Evolutionary conservation across 192 early-diverging fungal species (phyloP).

Genomic region (Entomortierella lignicola): DNA sequence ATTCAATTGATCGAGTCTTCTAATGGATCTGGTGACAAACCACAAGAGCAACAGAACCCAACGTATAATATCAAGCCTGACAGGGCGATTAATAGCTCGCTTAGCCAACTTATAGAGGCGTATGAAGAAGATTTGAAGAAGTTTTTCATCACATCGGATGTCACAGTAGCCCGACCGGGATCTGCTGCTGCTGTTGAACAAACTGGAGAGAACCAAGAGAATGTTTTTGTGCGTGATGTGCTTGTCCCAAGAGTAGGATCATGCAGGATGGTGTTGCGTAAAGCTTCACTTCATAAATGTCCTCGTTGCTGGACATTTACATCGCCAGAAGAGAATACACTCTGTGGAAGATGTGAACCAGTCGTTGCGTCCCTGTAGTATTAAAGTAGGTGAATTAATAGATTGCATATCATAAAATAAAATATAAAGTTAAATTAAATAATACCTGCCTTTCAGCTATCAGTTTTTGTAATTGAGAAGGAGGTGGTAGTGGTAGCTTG

Average conservation of each 20-base stretch:
- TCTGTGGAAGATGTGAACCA: slow-evolving; percentile 72
- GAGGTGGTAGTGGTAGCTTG: no score
- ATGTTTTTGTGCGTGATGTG: slow-evolving; percentile 20
- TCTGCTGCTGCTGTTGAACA: neutral
- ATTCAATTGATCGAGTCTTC: slow-evolving; percentile 33
- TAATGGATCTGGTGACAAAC: neutral
- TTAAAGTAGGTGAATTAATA: neutral
- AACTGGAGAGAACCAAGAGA: neutral
- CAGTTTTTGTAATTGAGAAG: no score
- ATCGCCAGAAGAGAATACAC: slow-evolving; percentile 53
- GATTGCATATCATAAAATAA: neutral
- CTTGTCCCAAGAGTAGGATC: slow-evolving; percentile 28
- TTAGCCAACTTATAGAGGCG: slow-evolving; percentile 9
- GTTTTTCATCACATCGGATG: slow-evolving; percentile 62
- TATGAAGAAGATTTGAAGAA: slow-evolving; percentile 57
- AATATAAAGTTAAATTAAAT: neutral
- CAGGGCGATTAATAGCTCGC: slow-evolving; percentile 11
- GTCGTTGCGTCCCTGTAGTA: slow-evolving; percentile 31
- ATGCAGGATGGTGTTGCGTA: slow-evolving; percentile 61
- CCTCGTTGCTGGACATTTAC: slow-evolving; percentile 83
- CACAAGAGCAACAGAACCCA: slow-evolving; percentile 6
- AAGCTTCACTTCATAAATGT: slow-evolving; percentile 72
- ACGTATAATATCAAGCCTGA: neutral
- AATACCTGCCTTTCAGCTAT: no score
- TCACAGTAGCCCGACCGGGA: slow-evolving; percentile 33